phyloP scores from a whole-genome alignment of 1,284 basidiomycete species.

The Moniliophthora roreri region DNA sequence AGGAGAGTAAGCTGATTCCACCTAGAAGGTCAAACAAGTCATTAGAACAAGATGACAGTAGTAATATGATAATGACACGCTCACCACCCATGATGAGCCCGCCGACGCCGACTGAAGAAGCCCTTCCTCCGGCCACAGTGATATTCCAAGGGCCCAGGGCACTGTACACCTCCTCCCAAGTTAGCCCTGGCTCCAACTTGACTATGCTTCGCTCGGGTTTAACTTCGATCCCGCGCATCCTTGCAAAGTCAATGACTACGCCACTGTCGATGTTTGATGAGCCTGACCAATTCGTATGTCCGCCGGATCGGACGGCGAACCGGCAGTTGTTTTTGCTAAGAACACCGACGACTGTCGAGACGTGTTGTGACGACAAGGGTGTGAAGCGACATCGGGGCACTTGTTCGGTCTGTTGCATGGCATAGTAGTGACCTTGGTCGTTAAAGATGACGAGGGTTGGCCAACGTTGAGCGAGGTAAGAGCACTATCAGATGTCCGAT shows the following conservation, averaged over 20 bases:
- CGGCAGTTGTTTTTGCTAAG: constrained; percentile 8
- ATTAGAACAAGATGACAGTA: too few relatives aligned
- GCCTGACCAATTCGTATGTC: constrained; percentile 15
- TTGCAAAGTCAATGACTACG: constrained; percentile 28
- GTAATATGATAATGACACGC: neutral
- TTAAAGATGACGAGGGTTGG: constrained; percentile 14
- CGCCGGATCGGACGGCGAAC: constrained; percentile 21
- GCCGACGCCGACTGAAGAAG: constrained; percentile 32
- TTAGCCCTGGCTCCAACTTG: constrained; percentile 31
- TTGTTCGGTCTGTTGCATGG: constrained; percentile 13
- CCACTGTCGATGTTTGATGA: constrained; percentile 15
- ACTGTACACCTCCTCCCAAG: constrained; percentile 35
- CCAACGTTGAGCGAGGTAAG: constrained; percentile 4
- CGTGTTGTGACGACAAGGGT: constrained; percentile 11
- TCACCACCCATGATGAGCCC: constrained; percentile 32
- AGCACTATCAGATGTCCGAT: constrained; percentile 8
- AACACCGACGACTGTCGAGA: constrained; percentile 14
- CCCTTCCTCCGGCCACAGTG: constrained; percentile 35
- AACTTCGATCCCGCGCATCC: constrained; percentile 27
- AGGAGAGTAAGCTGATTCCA: constrained; percentile 19
- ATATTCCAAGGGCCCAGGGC: constrained; percentile 24
- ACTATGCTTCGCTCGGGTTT: constrained; percentile 21
- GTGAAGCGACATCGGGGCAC: constrained; percentile 15
- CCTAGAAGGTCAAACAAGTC: too few relatives aligned
- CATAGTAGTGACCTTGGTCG: constrained; percentile 15